Evolutionary conservation across 2,329 filamentous ascomycete species (phyloP), one percentile per base, ranked within the genome.

Genomic region (Aspergillus persii): DNA sequence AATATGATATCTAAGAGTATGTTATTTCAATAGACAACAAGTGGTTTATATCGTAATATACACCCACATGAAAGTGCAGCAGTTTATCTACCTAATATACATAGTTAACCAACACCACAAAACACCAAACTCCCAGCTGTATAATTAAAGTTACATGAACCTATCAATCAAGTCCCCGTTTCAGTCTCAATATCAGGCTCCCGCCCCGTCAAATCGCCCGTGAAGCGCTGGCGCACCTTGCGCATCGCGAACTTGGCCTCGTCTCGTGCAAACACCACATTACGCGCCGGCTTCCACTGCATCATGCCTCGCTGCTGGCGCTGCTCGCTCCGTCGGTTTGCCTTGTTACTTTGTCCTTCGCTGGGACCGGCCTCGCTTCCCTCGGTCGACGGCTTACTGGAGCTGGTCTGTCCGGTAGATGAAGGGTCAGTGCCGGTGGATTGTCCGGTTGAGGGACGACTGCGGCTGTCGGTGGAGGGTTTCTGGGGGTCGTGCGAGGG

Each of bases 261-360:
- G 68, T 97, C 84, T 77, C 95, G 96, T 48, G 89, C 93, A 74
- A 97, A 98, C 65, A 88, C 86, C 26, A 86, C 81, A 71, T 96
- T 96, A 46, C 94, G 83, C 72, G 93, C 90, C 0, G 94, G 93
- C 70, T 88, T 90, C 92, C 93, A 98, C 75, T 98, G 94, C 91
- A 97, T 96, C 71, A 96, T 69, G 0, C 94, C 94, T 9, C 93
- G 84, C 67, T 97, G 92, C 77, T 93, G 92, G 0, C 93, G 85
- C 73, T 93, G 89, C 72, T 97, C 82, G 36, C 73, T 77, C 50
- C 77, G 75, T 60, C 73, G 75, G 54, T 76, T 77, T 9, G 72
- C 73, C 60, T 69, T 74, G 36, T 77, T 73, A 3, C 69, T 70
- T 4, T 44, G 29, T 23, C n/a, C 31, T 9, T 54, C 47, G 31